Evolutionary conservation across 2,329 filamentous ascomycete genomes (phyloP).

Genomic region (Clonostachys sp.): DNA sequence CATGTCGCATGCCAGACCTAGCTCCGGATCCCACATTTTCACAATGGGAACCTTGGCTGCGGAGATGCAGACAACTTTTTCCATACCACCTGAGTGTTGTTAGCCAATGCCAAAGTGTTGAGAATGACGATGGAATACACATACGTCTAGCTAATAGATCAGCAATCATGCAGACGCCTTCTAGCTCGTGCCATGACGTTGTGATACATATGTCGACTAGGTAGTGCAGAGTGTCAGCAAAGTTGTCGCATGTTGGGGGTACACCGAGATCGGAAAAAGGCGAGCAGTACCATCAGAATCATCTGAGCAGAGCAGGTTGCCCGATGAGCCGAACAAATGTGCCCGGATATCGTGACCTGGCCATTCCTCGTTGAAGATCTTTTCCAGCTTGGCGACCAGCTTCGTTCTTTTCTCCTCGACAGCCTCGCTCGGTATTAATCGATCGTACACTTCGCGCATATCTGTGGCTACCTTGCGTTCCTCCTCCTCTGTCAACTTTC

Average conservation of each 20-base stretch:
- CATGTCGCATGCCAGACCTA: constrained; percentile 89
- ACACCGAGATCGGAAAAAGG: neutral
- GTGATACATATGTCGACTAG: constrained; percentile 93
- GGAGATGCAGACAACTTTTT: constrained; percentile 91
- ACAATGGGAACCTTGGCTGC: constrained; percentile 97
- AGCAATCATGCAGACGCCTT: constrained; percentile 86
- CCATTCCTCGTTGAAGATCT: constrained; percentile 85
- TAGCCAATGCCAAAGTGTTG: neutral
- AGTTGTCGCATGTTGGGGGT: constrained; percentile 18
- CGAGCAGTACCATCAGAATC: constrained; percentile 77
- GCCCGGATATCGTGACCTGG: constrained; percentile 86
- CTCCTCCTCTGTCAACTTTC: constrained; percentile 64
- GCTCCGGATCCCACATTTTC: constrained; percentile 95
- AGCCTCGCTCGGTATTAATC: constrained; percentile 75
- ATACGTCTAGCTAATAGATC: constrained; percentile 79
- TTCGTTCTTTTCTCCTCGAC: constrained; percentile 72
- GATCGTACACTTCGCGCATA: constrained; percentile 80
- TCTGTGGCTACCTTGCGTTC: constrained; percentile 73
- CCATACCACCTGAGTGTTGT: constrained; percentile 76
- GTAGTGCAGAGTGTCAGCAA: constrained; percentile 23
- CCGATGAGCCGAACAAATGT: constrained; percentile 95
- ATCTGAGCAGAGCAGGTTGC: constrained; percentile 89
- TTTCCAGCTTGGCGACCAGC: constrained; percentile 84
- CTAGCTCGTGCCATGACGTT: constrained; percentile 80
- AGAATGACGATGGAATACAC: constrained; percentile 23